phyloP scores from a whole-genome alignment of 495 filamentous ascomycete genomes.

The Penicillium lividum region DNA sequence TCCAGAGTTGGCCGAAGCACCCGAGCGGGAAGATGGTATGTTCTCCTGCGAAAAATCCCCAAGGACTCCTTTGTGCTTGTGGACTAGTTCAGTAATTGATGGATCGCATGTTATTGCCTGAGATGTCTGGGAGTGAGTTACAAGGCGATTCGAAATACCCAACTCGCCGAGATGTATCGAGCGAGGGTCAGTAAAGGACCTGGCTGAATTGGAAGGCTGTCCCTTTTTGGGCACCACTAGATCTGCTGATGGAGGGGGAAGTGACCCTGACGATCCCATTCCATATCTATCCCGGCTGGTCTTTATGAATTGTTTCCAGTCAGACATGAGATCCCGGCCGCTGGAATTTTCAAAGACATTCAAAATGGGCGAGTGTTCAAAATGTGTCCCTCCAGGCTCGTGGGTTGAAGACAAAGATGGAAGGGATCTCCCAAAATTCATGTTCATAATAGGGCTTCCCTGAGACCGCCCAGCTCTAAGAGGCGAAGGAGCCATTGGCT shows the following conservation, averaged over 20 bases:
- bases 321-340: constrained; percentile 10
- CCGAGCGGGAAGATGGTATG: constrained; percentile 6
- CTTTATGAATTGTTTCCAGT: constrained; percentile 19
- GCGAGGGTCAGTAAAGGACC: constrained; percentile 17
- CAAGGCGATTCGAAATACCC: constrained; percentile 35
- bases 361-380: background rate
- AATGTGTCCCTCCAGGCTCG: background rate
- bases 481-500: background rate
- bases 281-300: constrained; percentile 9
- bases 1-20: constrained; percentile 10
- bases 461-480: background rate
- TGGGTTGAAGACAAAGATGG: constrained; percentile 11
- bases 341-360: background rate
- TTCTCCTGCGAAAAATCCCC: constrained; percentile 21
- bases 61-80: constrained; percentile 19
- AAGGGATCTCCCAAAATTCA: constrained; percentile 15
- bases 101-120: constrained; percentile 24
- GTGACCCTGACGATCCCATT: constrained; percentile 26
- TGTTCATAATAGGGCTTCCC: background rate
- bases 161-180: constrained; percentile 37
- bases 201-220: constrained; percentile 16
- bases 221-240: constrained; percentile 33
- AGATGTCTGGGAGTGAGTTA: constrained; percentile 28
- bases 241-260: constrained; percentile 17
- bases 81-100: constrained; percentile 23